Conservation (phyloP, 2,329 filamentous ascomycete species). For the Talaromyces piceae region DNA sequence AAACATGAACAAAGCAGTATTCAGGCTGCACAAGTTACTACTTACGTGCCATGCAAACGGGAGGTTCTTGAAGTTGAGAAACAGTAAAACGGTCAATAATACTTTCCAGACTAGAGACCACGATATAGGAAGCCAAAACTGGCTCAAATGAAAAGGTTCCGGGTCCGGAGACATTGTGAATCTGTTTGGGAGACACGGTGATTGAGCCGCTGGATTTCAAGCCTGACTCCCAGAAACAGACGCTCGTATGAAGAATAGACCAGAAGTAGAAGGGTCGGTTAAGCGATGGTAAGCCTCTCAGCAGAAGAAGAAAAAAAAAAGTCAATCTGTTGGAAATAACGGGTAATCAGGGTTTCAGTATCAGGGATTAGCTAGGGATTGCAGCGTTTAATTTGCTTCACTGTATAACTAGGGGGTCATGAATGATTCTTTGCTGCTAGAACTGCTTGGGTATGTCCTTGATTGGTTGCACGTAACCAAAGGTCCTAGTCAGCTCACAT, state of each 20-base stretch:
- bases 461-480: not conserved
- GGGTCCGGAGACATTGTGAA: constrained; percentile 5
- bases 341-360: not conserved
- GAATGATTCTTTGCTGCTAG: not conserved
- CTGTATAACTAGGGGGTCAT: not conserved
- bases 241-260: too few relatives aligned
- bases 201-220: too few relatives aligned
- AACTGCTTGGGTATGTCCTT: not conserved
- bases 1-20: not conserved
- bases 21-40: not conserved
- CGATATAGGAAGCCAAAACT: constrained; percentile 7
- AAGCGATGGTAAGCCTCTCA: too few relatives aligned
- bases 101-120: constrained; percentile 12
- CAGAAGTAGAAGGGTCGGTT: too few relatives aligned
- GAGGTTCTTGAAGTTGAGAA: constrained; percentile 13
- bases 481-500: too few relatives aligned
- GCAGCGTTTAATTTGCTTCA: not conserved
- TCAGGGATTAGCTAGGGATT: not conserved
- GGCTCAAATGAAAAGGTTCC: constrained; percentile 8
- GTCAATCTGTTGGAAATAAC: not conserved
- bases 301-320: not conserved
- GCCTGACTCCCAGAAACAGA: not conserved
- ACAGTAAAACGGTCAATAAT: constrained; percentile 5
- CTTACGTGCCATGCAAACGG: constrained; percentile 14
- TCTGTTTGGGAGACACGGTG: not conserved